Conservation (phyloP, 257 asterid species). For the Henckelia pumila region DNA sequence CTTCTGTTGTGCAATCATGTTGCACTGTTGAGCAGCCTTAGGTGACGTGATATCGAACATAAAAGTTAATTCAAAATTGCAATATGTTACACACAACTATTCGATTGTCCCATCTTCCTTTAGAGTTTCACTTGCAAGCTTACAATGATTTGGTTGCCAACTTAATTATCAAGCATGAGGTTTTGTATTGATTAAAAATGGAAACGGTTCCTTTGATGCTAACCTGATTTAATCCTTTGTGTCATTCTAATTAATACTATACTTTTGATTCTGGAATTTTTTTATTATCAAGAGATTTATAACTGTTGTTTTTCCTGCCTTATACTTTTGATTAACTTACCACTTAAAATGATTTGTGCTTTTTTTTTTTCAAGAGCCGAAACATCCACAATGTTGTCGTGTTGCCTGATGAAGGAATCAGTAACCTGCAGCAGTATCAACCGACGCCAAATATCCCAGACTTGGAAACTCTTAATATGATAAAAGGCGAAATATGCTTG, state of each 20-base stretch:
- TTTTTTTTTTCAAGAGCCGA: conserved; percentile 39
- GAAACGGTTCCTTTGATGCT: background rate
- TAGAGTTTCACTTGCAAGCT: background rate
- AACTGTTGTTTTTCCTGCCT: conserved; percentile 14
- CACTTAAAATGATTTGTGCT: conserved; percentile 12
- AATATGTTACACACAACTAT: no score
- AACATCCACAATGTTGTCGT: conserved; percentile 33
- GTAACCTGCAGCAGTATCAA: conserved; percentile 28
- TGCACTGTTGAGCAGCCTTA: no score
- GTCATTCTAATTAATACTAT: background rate
- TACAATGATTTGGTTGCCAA: background rate
- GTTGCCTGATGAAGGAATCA: conserved; percentile 38
- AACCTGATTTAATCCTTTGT: background rate
- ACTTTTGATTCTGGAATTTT: conserved; percentile 5
- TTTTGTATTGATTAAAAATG: background rate
- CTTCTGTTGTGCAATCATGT: no score
- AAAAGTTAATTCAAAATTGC: no score
- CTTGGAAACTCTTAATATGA: conserved; percentile 37
- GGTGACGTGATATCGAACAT: no score
- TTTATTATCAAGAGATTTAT: conserved; percentile 1
- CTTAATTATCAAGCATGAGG: conserved; percentile 17
- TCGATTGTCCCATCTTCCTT: background rate
- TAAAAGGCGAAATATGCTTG: conserved; percentile 43
- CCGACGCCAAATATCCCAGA: conserved; percentile 27
- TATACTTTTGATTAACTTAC: conserved; percentile 11